Evolutionary conservation across 2,329 filamentous ascomycete genomes (phyloP).

Genomic region (Helicocarpus griseus): DNA sequence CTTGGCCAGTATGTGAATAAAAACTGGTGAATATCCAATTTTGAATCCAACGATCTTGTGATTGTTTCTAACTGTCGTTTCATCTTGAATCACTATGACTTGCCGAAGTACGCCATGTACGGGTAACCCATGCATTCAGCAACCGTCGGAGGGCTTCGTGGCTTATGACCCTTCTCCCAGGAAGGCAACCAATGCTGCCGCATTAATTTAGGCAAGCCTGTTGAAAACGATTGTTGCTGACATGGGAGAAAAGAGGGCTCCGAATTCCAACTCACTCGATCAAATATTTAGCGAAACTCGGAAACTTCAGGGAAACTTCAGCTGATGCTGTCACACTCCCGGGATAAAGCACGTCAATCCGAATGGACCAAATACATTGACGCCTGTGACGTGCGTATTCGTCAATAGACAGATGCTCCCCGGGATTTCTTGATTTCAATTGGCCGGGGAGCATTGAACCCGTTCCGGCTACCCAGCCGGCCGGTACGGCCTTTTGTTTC

Average conservation of each 20-base stretch:
- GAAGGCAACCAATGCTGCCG: not conserved
- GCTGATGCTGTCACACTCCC: not conserved
- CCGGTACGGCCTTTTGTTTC: not conserved
- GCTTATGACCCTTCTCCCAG: not conserved
- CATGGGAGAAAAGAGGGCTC: too few species aligned
- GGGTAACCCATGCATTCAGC: not conserved
- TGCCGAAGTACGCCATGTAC: too few species aligned
- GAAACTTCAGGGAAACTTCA: not conserved
- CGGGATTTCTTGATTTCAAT: not conserved
- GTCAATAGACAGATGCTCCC: not conserved
- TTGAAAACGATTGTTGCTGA: too few species aligned
- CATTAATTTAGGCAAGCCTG: not conserved
- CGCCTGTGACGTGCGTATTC: not conserved
- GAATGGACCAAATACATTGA: not conserved
- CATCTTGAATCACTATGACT: too few species aligned
- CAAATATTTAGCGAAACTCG: not conserved
- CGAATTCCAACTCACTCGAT: not conserved
- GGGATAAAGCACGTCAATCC: not conserved
- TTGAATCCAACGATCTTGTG: not conserved
- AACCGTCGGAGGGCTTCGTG: not conserved
- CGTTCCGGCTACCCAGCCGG: not conserved
- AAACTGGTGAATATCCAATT: too few species aligned
- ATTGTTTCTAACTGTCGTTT: too few species aligned
- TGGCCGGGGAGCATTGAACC: not conserved
- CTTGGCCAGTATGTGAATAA: too few species aligned